These are phyloP conservation scores for Penicillium parvum DNA, from an alignment of 495 filamentous ascomycete genomes.

Conservation along the genomic window DNA sequence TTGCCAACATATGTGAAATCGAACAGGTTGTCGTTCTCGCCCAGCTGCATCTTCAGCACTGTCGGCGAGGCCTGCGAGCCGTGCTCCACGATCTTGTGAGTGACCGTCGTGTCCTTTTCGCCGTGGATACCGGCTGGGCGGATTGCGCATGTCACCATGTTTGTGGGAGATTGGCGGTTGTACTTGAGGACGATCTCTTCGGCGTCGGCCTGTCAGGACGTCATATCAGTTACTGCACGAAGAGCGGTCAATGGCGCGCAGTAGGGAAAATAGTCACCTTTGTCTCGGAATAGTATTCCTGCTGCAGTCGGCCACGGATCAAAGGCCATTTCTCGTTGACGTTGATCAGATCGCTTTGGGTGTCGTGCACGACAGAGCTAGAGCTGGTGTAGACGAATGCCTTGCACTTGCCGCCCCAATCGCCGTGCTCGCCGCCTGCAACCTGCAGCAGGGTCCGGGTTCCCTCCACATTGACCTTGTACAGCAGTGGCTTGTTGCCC, in stretches of 20 bases:
- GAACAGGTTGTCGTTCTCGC: slow-evolving; percentile 75
- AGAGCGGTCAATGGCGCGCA: slow-evolving; percentile 2
- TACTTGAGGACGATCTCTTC: slow-evolving; percentile 79
- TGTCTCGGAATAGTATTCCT: slow-evolving; percentile 88
- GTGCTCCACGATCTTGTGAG: slow-evolving; percentile 50
- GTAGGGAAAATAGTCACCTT: slow-evolving; percentile 55
- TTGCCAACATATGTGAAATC: slow-evolving; percentile 56
- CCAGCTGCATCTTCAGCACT: slow-evolving; percentile 77
- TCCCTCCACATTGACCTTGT: slow-evolving; percentile 89
- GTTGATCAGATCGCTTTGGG: slow-evolving; percentile 74
- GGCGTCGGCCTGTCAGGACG: slow-evolving; percentile 62
- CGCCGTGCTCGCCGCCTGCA: slow-evolving; percentile 55
- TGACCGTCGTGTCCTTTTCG: slow-evolving; percentile 76
- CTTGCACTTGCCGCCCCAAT: slow-evolving; percentile 65
- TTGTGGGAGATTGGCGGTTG: slow-evolving; percentile 64
- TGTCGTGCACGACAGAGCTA: slow-evolving; percentile 82
- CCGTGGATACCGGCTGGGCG: slow-evolving; percentile 89
- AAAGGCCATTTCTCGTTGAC: slow-evolving; percentile 85
- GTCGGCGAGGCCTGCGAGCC: slow-evolving; percentile 44
- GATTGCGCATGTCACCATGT: slow-evolving; percentile 71
- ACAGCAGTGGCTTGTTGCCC: slow-evolving; percentile 36
- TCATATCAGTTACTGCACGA: too few relatives aligned
- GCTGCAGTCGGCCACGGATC: slow-evolving; percentile 63
- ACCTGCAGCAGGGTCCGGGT: slow-evolving; percentile 75
- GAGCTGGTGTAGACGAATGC: slow-evolving; percentile 94